Evolutionary conservation across 306 rosid species (phyloP), one percentile per base, ranked within the genome.

Genomic region (Lupinus albus): DNA sequence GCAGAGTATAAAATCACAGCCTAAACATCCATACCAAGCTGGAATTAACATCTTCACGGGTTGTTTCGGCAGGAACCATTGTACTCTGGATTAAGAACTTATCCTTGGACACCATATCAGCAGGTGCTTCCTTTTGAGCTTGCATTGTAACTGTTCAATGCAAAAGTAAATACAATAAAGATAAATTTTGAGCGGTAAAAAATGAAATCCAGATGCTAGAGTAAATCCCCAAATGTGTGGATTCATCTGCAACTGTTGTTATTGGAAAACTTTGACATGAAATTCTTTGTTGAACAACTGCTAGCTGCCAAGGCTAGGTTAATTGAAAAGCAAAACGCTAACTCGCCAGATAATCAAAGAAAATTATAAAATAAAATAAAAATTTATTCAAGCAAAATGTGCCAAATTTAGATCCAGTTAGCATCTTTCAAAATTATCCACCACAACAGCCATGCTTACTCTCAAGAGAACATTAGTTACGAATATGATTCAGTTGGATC

Each of bases 51-150:
- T 92, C 84, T 70, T 82, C 85, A 61, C 80, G 76, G 18, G 82
- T 71, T 75, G 89, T 89, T 73, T 74, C 85, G 25, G 62, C 75
- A 51, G 86, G 53, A 78, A 93, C 97, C 39, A 72, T 30, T 56
- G 85, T 83, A 80, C 98, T 82, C 77, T 86, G 98, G 77, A 93
- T 79, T 82, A 93, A 80, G 66, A 93, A 93, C 87, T 93, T 93
- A 77, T 93, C 98, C 75, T 67, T 89, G 84, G 96, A 89, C n/a
- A 55, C 88, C 85, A 86, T 35, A 74, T 89, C 98, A 32, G 52
- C 76, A 1, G 88, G 90, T 50, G 68, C 74, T 46, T 52, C 80
- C 72, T 70, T 72, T 64, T 38, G 91, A 56, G 89, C 89, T 88
- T 89, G 98, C 98, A 87, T 93, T 72, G 82, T 88, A 77, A 93